Conservation (phyloP, 345 rosid species). For the Linum usitatissimum region DNA sequence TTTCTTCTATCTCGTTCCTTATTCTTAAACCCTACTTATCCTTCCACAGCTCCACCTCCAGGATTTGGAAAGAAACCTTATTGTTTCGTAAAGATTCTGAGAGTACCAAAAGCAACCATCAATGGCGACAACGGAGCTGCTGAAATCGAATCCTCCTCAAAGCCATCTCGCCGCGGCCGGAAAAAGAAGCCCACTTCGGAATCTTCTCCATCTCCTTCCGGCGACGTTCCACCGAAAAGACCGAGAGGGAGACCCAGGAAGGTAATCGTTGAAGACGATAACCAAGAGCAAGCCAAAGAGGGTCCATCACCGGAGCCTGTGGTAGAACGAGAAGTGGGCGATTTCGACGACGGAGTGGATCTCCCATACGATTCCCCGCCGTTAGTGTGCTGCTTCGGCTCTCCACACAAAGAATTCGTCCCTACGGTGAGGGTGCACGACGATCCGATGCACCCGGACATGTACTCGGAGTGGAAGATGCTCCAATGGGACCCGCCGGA, state of each 20-base stretch:
- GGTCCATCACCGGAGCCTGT: conserved; percentile 6
- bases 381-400: conserved; percentile 77
- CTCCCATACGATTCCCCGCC: conserved; percentile 74
- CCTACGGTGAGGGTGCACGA: conserved; percentile 77
- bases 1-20: conserved; percentile 28
- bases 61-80: conserved; percentile 1
- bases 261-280: conserved; percentile 4
- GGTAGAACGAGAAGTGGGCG: conserved; percentile 19
- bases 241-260: conserved; percentile 14
- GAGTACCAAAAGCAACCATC: conserved; percentile 25
- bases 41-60: neutral
- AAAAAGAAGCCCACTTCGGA: conserved; percentile 32
- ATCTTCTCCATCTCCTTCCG: conserved; percentile 16
- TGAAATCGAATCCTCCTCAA: conserved; percentile 27
- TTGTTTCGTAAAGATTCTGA: neutral
- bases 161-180: conserved; percentile 54
- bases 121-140: conserved; percentile 30
- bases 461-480: conserved; percentile 85
- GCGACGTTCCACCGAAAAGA: conserved; percentile 8
- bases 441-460: conserved; percentile 71
- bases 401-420: conserved; percentile 69
- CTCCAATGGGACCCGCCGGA: conserved; percentile 94
- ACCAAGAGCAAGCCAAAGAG: neutral
- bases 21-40: conserved; percentile 13
- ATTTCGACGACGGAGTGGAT: conserved; percentile 68